Percentiles rank a stretch among this genome's conserved stretches.
These are phyloP conservation scores for Exidia glandulosa DNA, from an alignment of 768 basidiomycete genomes.

Conservation along the genomic window DNA sequence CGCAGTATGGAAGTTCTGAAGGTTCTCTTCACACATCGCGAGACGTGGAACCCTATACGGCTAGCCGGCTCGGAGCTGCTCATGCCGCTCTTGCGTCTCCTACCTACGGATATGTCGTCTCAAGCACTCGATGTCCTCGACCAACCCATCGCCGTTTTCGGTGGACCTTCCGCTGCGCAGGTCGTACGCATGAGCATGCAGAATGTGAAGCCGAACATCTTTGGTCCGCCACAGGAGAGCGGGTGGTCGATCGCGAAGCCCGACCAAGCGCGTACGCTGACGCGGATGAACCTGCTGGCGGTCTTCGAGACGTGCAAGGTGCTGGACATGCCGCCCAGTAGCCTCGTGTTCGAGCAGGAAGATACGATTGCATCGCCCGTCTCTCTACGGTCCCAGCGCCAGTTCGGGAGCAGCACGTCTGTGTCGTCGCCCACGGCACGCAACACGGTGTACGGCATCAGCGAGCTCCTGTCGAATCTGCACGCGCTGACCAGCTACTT, in stretches of 20 bases:
- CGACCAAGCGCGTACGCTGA: conserved; percentile 46
- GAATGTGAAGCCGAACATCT: conserved; percentile 40
- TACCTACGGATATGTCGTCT: conserved; percentile 77
- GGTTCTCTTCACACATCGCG: conserved; percentile 75
- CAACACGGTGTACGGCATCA: not conserved
- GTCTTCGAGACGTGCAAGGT: conserved; percentile 73
- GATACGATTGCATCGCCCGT: not conserved
- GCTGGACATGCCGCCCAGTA: conserved; percentile 26
- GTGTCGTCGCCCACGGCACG: not conserved
- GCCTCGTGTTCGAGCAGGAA: not conserved
- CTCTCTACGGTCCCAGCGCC: not conserved
- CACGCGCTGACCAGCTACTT: not conserved
- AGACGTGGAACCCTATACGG: conserved; percentile 63
- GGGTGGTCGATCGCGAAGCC: conserved; percentile 80
- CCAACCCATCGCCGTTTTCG: conserved; percentile 71
- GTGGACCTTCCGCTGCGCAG: conserved; percentile 68
- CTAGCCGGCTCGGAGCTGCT: conserved; percentile 75
- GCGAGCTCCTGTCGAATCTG: not conserved
- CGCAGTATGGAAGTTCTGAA: conserved; percentile 84
- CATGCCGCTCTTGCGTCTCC: conserved; percentile 79
- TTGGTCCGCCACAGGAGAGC: conserved; percentile 70
- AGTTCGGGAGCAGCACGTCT: not conserved
- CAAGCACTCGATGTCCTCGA: conserved; percentile 90
- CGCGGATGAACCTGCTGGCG: conserved; percentile 68
- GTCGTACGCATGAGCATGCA: conserved; percentile 88